These are phyloP conservation scores for Balamuthia mandrillaris DNA, from an alignment of 208 protist genomes.

Conservation along the genomic window DNA sequence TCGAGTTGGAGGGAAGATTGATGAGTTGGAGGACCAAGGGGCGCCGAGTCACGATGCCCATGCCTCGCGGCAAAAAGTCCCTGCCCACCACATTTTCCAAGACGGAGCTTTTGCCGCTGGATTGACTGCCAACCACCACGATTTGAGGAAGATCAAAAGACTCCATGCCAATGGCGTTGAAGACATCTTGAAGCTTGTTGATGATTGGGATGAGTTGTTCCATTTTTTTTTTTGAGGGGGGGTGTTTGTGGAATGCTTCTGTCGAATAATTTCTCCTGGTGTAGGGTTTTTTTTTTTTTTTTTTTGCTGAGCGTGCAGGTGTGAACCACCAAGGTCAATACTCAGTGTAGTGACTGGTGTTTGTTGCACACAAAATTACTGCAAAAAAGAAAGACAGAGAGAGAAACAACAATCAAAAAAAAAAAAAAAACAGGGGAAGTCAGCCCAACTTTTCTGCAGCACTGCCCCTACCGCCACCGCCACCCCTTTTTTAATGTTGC, in stretches of 20 bases:
- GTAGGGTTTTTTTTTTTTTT: too few relatives aligned
- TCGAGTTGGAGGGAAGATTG: constrained; percentile 58
- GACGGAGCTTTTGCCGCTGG: constrained; percentile 92
- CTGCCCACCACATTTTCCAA: constrained; percentile 98
- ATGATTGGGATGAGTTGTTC: constrained; percentile 94
- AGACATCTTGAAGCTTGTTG: constrained; percentile 92
- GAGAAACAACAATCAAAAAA: too few relatives aligned
- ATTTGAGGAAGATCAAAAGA: constrained; percentile 97
- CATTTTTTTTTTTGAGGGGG: too few relatives aligned
- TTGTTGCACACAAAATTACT: too few relatives aligned
- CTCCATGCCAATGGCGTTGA: constrained; percentile 70
- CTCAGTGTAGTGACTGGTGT: too few relatives aligned
- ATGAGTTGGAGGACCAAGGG: constrained; percentile 98
- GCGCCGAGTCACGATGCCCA: constrained; percentile 97
- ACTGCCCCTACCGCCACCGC: too few relatives aligned
- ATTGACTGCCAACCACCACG: constrained; percentile 95
- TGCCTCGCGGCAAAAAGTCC: constrained; percentile 98
- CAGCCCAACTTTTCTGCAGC: too few relatives aligned
- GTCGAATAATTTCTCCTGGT: neutral
- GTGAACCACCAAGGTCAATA: too few relatives aligned
- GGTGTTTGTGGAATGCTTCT: neutral
- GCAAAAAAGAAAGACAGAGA: too few relatives aligned
- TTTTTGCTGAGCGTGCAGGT: too few relatives aligned
- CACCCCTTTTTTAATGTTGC: too few relatives aligned
- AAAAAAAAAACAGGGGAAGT: too few relatives aligned